These are phyloP conservation scores for Camelina laxa DNA, from an alignment of 345 rosid species.

Conservation along the genomic window DNA sequence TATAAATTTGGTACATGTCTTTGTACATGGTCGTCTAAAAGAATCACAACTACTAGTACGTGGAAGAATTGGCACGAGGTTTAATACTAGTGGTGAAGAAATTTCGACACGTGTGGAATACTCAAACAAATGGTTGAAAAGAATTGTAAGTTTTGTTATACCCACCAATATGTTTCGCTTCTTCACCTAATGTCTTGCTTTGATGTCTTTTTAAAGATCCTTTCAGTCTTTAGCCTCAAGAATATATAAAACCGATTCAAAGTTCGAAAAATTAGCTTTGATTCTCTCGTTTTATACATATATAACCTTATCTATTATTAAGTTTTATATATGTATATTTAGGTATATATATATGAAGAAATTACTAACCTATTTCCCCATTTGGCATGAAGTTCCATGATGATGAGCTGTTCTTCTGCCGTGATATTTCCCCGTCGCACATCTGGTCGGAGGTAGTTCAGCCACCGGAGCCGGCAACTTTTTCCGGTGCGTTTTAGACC, in stretches of 20 bases:
- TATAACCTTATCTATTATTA: background rate
- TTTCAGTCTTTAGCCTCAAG: conserved; percentile 13
- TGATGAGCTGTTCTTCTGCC: conserved; percentile 72
- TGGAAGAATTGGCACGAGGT: background rate
- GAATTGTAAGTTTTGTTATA: conserved; percentile 4
- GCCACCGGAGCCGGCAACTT: conserved; percentile 91
- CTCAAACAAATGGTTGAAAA: conserved; percentile 8
- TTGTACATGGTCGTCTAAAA: background rate
- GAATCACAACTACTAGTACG: background rate
- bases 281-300: conserved; percentile 27
- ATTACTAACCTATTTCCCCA: conserved; percentile 74
- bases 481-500: conserved; percentile 93
- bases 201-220: conserved; percentile 18
- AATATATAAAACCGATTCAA: conserved; percentile 14
- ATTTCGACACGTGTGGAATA: conserved; percentile 12
- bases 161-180: conserved; percentile 26
- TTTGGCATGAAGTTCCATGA: conserved; percentile 83
- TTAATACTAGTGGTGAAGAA: conserved; percentile 1
- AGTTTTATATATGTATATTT: background rate
- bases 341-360: background rate
- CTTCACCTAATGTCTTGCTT: conserved; percentile 18
- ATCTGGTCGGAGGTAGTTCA: conserved; percentile 83
- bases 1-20: background rate
- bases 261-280: conserved; percentile 16
- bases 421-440: conserved; percentile 86